Evolutionary conservation across 2,329 filamentous ascomycete genomes (phyloP).

Genomic region (Tolypocladium tundrense): DNA sequence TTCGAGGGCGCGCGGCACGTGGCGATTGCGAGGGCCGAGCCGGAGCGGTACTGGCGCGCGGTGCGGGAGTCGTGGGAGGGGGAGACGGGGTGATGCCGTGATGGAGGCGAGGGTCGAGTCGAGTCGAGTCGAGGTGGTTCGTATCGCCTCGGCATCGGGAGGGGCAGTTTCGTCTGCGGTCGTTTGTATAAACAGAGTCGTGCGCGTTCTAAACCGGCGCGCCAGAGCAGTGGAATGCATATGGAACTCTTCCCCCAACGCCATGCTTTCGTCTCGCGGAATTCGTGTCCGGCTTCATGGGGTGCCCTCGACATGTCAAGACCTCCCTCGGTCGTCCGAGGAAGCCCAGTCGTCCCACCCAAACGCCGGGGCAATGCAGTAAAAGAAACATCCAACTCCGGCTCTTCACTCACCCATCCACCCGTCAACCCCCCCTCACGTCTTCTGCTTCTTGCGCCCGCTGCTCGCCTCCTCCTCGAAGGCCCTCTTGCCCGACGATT

Average conservation of each 20-base stretch:
- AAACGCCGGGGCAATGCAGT: background rate
- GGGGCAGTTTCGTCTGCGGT: background rate
- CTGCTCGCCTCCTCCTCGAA: slow-evolving; percentile 9
- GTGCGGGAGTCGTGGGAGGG: slow-evolving; percentile 36
- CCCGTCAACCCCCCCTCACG: slow-evolving; percentile 8
- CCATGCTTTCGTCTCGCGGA: background rate
- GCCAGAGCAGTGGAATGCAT: background rate
- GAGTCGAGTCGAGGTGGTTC: background rate
- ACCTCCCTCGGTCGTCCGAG: background rate
- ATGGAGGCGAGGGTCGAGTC: background rate
- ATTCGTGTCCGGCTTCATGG: background rate
- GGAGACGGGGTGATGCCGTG: background rate
- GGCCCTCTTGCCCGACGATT: slow-evolving; percentile 4
- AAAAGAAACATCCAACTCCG: background rate
- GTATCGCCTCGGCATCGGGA: background rate
- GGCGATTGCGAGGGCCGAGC: slow-evolving; percentile 34
- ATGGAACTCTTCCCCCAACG: background rate
- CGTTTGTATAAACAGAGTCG: background rate
- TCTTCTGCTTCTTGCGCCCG: slow-evolving; percentile 20
- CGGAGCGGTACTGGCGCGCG: slow-evolving; percentile 38
- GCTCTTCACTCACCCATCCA: background rate
- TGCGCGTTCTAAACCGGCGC: background rate
- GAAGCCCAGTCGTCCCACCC: background rate
- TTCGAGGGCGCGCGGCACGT: slow-evolving; percentile 41
- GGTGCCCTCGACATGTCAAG: background rate